These are phyloP conservation scores for Podospora anserina DNA, from an alignment of 495 filamentous ascomycete species.

Conservation along the genomic window DNA sequence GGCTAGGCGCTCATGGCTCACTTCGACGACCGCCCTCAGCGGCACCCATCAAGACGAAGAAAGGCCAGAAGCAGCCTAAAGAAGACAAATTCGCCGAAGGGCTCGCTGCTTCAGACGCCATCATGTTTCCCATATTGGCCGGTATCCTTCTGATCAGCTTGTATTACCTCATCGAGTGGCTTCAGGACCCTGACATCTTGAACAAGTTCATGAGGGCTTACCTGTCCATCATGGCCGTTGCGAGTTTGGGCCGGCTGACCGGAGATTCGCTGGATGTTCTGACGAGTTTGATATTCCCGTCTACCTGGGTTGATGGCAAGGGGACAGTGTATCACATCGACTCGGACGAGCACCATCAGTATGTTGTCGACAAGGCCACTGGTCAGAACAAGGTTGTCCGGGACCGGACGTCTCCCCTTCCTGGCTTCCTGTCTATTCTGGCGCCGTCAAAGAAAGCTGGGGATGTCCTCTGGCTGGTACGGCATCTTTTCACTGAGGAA, in stretches of 20 bases:
- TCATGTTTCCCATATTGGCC: constrained; percentile 82
- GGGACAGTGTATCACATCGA: constrained; percentile 49
- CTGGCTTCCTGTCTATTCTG: constrained; percentile 38
- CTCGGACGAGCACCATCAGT: constrained; percentile 26
- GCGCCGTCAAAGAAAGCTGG: constrained; percentile 25
- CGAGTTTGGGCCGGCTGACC: constrained; percentile 65
- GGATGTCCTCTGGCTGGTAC: constrained; percentile 42
- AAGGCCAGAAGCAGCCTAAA: constrained; percentile 47
- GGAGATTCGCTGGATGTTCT: constrained; percentile 64
- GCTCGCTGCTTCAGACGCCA: constrained; percentile 73
- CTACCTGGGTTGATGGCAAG: constrained; percentile 48
- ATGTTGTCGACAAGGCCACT: constrained; percentile 18
- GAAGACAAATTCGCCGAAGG: constrained; percentile 70
- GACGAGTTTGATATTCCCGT: constrained; percentile 71
- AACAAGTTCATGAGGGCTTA: constrained; percentile 85
- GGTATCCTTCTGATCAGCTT: constrained; percentile 68
- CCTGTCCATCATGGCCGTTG: constrained; percentile 74
- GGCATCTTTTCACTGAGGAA: constrained; percentile 42
- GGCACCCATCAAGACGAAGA: constrained; percentile 52
- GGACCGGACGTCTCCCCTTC: constrained; percentile 43
- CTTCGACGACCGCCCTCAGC: constrained; percentile 76
- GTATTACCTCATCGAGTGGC: constrained; percentile 86
- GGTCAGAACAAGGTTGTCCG: constrained; percentile 18
- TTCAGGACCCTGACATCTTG: constrained; percentile 74
- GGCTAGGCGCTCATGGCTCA: constrained; percentile 46